phyloP scores from a whole-genome alignment of 169 alveolate genomes.

The Plasmodium blacklocki region DNA sequence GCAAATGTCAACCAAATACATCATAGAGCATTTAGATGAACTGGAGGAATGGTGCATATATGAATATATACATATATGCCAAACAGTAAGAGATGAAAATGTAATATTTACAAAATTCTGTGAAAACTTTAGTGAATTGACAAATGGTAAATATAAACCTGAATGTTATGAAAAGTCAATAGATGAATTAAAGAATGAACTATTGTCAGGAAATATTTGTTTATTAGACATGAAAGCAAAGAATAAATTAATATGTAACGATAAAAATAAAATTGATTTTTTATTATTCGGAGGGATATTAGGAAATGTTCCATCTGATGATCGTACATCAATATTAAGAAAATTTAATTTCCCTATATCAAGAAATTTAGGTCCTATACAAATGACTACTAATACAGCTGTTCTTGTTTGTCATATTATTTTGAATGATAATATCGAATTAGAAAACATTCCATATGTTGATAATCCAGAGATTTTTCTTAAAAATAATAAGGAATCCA shows the following conservation, averaged over 20 bases:
- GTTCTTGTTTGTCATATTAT: conserved; percentile 77
- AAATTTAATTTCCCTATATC: conserved; percentile 51
- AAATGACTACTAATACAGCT: conserved; percentile 81
- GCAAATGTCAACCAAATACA: conserved; percentile 13
- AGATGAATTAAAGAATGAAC: conserved; percentile 30
- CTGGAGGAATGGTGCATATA: conserved; percentile 77
- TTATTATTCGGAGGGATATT: conserved; percentile 54
- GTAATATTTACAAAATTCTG: conserved; percentile 72
- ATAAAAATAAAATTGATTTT: conserved; percentile 31
- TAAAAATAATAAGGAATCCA: conserved; percentile 42
- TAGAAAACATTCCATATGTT: conserved; percentile 57
- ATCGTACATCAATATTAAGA: conserved; percentile 77
- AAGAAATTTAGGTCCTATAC: conserved; percentile 76
- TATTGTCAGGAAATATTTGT: conserved; percentile 42
- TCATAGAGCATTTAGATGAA: conserved; percentile 64
- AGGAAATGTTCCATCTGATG: conserved; percentile 82
- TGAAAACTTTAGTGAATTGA: conserved; percentile 46
- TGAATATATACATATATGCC: conserved; percentile 79
- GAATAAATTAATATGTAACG: conserved; percentile 36
- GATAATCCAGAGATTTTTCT: conserved; percentile 55
- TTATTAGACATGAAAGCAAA: conserved; percentile 65
- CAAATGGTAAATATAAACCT: conserved; percentile 17
- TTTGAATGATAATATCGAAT: conserved; percentile 40
- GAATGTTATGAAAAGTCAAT: conserved; percentile 43
- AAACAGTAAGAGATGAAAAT: conserved; percentile 54